phyloP scores from a whole-genome alignment of 306 rosid genomes.

The Vigna hirtella region DNA sequence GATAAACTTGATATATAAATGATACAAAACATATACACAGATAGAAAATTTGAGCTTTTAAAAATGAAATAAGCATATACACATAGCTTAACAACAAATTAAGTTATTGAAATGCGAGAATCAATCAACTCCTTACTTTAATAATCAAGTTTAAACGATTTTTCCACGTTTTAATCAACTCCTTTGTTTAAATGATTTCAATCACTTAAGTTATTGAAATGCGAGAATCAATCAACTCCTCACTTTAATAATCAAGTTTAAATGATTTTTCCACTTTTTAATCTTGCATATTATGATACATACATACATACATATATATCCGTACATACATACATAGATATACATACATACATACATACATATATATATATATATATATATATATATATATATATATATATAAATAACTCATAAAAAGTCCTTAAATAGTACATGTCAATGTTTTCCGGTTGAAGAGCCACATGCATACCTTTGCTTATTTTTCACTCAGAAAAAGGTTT shows the following conservation, averaged over 20 bases:
- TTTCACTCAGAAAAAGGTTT: conserved; percentile 3
- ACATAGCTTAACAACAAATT: background rate
- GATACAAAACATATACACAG: background rate
- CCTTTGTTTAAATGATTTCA: background rate
- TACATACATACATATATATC: no score
- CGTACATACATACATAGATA: background rate
- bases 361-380: no score
- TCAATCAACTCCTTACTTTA: conserved; percentile 8
- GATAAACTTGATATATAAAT: background rate
- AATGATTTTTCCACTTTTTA: background rate
- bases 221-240: background rate
- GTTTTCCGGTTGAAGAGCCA: background rate
- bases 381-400: no score
- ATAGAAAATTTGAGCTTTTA: no score
- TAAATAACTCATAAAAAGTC: no score
- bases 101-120: conserved; percentile 7
- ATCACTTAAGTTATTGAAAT: conserved; percentile 4
- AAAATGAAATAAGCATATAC: background rate
- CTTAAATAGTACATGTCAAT: background rate
- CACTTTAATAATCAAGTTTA: background rate
- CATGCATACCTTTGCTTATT: conserved; percentile 1
- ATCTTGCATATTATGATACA: background rate
- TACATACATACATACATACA: background rate
- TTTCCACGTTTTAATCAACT: no score
- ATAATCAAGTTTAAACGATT: background rate